phyloP scores from a whole-genome alignment of 805 yeast genomes.

The Nakazawaea molendinolei region DNA sequence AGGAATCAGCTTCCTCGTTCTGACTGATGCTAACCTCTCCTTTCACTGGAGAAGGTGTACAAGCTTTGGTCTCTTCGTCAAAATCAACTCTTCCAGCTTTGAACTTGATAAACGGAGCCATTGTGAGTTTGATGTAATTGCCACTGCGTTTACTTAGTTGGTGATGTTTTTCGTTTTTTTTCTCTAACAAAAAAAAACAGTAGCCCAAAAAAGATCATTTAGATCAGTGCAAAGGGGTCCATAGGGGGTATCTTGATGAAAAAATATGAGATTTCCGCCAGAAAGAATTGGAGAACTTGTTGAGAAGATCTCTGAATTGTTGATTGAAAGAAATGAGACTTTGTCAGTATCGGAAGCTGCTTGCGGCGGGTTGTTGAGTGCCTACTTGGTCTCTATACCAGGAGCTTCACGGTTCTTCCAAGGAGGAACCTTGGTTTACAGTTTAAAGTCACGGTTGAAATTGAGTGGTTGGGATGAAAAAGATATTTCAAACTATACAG shows the following conservation, averaged over 20 bases:
- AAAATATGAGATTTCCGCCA: constrained; percentile 53
- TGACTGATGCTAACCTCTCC: constrained; percentile 59
- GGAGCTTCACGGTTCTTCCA: constrained; percentile 82
- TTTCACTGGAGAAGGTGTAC: constrained; percentile 65
- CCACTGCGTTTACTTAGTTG: not conserved
- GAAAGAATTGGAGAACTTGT: constrained; percentile 44
- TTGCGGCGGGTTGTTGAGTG: constrained; percentile 81
- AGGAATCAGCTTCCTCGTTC: constrained; percentile 64
- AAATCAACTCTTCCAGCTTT: constrained; percentile 75
- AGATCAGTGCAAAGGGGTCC: no score
- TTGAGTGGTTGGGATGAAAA: constrained; percentile 72
- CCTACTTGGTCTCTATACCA: constrained; percentile 74
- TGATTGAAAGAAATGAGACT: constrained; percentile 51
- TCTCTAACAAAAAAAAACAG: not conserved
- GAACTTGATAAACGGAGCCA: constrained; percentile 34
- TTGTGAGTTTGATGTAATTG: not conserved
- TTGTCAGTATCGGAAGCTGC: constrained; percentile 83
- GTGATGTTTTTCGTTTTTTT: constrained; percentile 1
- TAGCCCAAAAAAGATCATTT: not conserved
- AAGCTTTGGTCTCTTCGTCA: constrained; percentile 52
- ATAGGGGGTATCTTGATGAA: not conserved
- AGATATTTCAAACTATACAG: constrained; percentile 69
- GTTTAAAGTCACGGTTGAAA: constrained; percentile 65
- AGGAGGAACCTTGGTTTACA: constrained; percentile 78
- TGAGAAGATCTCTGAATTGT: constrained; percentile 46